Base-by-base conservation (phyloP, 306 rosid genomes). In the Citrullus colocynthis region DNA sequence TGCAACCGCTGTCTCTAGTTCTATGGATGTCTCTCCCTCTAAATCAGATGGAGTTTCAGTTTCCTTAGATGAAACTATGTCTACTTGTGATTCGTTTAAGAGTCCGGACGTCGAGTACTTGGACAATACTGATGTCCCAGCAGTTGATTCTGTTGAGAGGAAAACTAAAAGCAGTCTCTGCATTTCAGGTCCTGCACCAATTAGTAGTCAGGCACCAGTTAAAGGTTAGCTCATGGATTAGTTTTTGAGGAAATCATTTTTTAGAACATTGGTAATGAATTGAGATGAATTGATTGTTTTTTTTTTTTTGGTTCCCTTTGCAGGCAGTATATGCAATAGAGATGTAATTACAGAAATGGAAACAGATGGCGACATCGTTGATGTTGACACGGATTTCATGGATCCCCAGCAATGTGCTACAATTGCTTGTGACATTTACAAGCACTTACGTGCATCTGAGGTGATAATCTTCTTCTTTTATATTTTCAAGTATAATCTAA, bases 361-460 rank as follows among this genome's bases (percentile, higher is more conserved):
- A 79, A 85, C 82, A 16, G 90, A 87, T 32, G 87, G 86, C 57
- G 82, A 82, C 21, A 45, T 89, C 78, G 85, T 87, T 20, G 85
- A 89, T 83, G 82, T 95, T 1, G 97, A 95, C 83, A 86, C 79
- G 9, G 80, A 87, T 81, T 84, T 80, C 85, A 82, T 76, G 83
- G 98, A 95, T 84, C 97, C 98, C 0, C 98, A 92, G 81, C 86
- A 89, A 10, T 95, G 97, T 86, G 91, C 98, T 32, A 78, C 97
- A 57, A 85, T 87, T 82, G 97, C 98, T 81, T 92, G 98, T 88
- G 98, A 95, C 66, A 95, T 95, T 78, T 95, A 95, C 91, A 87
- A 89, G 86, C 97, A 95, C 76, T 83, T 92, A 58, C 97, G 97
- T 28, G 93, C 93, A 41, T 89, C 98, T 65, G 97, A 95, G 97